Evolutionary conservation across 148 eudicot species (phyloP), one percentile per base, ranked within the genome.

Genomic region (Bassia scoparia): DNA sequence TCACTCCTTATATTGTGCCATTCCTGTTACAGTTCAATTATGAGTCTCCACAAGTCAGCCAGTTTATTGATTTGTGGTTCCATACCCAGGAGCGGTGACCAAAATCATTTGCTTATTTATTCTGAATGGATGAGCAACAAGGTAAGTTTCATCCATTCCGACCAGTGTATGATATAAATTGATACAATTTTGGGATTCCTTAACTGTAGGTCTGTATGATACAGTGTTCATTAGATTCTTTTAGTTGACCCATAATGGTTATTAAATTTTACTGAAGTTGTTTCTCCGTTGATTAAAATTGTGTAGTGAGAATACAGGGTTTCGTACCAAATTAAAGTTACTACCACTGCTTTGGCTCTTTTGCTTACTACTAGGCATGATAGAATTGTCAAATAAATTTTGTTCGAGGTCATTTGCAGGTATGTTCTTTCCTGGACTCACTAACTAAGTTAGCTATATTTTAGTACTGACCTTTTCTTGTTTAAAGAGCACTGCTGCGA

Each of bases 231-330:
- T 8, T 41, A 14, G 46, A 41, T 41, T 41, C 46, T 7, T 8
- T 41, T 46, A 46, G n/a, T n/a, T 59, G 21, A 35, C 27, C 46
- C 46, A 7, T 2, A 16, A 20, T 50, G 29, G 15, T n/a, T 48
- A 59, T 66, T 44, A 21, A 46, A 46, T 65, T 52, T 63, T 55
- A 1, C 38, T 71, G 34, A 10, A 69, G 52, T 17, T 56, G 4
- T 72, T 7, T 5, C 54, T 54, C 41, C 72, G 56, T 59, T 37
- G 12, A 65, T 49, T 21, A 46, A 30, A 43, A 53, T 59, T 68
- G 34, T 79, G 74, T 86, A 95, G 97, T 70, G 99, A 95, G 81
- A n/a, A 79, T 95, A 73, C 97, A 87, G 71, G 99, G 99, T n/a
- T 50, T 85, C 90, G 23, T 95, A 92, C 82, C 94, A 91, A 85